Evolutionary conservation across 352 stramenopile genomes (phyloP).

Genomic region (Phytophthora europaea): DNA sequence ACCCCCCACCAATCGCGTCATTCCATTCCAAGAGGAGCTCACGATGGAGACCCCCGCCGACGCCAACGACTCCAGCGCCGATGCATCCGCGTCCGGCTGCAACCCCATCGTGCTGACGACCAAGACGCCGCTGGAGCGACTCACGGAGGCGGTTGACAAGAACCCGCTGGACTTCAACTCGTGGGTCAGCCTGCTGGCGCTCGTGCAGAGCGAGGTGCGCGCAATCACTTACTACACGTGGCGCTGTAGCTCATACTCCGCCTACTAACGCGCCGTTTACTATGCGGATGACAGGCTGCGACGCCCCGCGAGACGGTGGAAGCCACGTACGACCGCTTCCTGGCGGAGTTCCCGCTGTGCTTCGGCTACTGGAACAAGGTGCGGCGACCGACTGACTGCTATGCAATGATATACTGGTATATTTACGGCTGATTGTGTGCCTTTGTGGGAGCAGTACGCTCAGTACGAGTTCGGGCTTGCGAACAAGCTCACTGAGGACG

Average conservation of each 20-base stretch:
- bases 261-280: slow-evolving; percentile 1
- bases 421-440: neutral
- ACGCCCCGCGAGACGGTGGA: slow-evolving; percentile 67
- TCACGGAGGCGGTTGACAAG: slow-evolving; percentile 59
- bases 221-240: neutral
- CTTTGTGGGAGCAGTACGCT: slow-evolving; percentile 56
- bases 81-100: slow-evolving; percentile 13
- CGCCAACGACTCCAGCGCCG: slow-evolving; percentile 13
- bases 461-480: slow-evolving; percentile 68
- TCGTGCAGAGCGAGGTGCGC: slow-evolving; percentile 75
- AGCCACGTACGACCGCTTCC: slow-evolving; percentile 76
- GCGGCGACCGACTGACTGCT: neutral
- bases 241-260: neutral
- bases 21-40: slow-evolving; percentile 17
- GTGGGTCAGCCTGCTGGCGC: slow-evolving; percentile 77
- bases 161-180: slow-evolving; percentile 88
- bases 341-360: slow-evolving; percentile 81
- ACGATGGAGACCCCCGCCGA: slow-evolving; percentile 37
- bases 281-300: slow-evolving; percentile 28
- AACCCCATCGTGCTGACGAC: slow-evolving; percentile 2
- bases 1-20: slow-evolving; percentile 33
- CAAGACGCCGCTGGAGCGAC: slow-evolving; percentile 59
- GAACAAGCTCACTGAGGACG: slow-evolving; percentile 53
- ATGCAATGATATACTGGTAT: neutral
- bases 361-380: slow-evolving; percentile 93